phyloP scores from a whole-genome alignment of 441 rosid genomes.

The Aquilaria agallochum region DNA sequence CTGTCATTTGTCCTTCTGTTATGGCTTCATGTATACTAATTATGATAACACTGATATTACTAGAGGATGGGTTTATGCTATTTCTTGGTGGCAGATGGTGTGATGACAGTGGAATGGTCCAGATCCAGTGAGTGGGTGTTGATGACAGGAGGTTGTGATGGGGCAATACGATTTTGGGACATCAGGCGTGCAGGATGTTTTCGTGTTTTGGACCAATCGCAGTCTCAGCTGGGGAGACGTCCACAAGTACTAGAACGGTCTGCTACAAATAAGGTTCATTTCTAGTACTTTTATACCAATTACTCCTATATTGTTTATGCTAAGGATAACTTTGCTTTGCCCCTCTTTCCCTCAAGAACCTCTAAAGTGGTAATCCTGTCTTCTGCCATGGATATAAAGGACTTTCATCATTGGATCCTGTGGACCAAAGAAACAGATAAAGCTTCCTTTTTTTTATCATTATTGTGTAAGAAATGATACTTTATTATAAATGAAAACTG shows the following conservation, averaged over 20 bases:
- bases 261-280: conserved; percentile 51
- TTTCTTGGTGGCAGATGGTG: conserved; percentile 60
- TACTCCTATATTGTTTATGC: too few species aligned
- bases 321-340: too few species aligned
- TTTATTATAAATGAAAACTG: too few species aligned
- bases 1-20: too few species aligned
- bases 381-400: too few species aligned
- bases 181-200: conserved; percentile 94
- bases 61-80: conserved; percentile 7
- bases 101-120: conserved; percentile 96
- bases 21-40: too few species aligned
- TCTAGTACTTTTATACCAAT: conserved; percentile 2
- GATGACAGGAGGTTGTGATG: conserved; percentile 94
- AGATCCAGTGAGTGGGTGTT: conserved; percentile 88
- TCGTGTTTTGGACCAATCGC: conserved; percentile 81
- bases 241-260: conserved; percentile 56
- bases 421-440: too few species aligned
- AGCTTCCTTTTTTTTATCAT: too few species aligned
- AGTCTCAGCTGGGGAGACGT: conserved; percentile 78
- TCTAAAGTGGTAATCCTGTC: too few species aligned
- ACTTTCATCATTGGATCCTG: too few species aligned
- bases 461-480: too few species aligned
- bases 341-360: too few species aligned
- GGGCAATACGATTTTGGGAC: conserved; percentile 97
- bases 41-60: neutral